Percentiles rank a stretch among this genome's conserved stretches.
Conservation (phyloP, 1,284 basidiomycete species). For the Boletus mariae region DNA sequence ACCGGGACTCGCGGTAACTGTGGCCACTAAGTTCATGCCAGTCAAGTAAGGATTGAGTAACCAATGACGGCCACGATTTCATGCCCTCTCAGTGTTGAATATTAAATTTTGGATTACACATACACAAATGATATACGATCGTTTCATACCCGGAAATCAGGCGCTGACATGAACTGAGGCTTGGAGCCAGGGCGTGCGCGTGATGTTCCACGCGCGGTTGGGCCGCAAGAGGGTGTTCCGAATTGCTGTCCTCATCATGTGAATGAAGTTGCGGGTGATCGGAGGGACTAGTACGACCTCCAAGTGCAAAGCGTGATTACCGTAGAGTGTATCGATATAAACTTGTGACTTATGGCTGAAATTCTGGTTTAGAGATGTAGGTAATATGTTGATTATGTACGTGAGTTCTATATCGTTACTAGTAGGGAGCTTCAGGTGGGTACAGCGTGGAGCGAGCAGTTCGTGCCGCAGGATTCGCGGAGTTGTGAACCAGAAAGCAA, state of each 20-base stretch:
- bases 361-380: too few relatives aligned
- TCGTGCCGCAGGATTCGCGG: conserved; percentile 31
- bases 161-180: conserved; percentile 4
- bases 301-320: conserved; percentile 2
- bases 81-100: conserved; percentile 17
- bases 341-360: neutral
- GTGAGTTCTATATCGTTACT: neutral
- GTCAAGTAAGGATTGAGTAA: conserved; percentile 12
- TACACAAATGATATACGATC: conserved; percentile 2
- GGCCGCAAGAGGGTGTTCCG: neutral
- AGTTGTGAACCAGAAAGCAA: conserved; percentile 23
- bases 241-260: conserved; percentile 5
- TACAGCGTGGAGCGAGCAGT: neutral
- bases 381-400: conserved; percentile 23
- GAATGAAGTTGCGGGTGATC: conserved; percentile 12
- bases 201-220: conserved; percentile 4
- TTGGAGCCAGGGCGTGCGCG: neutral
- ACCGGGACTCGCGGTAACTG: neutral
- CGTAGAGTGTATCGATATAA: conserved; percentile 1
- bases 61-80: conserved; percentile 9
- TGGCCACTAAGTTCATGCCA: conserved; percentile 7
- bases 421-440: neutral
- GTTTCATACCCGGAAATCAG: conserved; percentile 27
- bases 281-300: conserved; percentile 6
- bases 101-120: conserved; percentile 22